Percentiles rank a stretch among this genome's conserved stretches.
Conservation (phyloP, 306 rosid genomes). For the Dalbergia cochinchinensis region DNA sequence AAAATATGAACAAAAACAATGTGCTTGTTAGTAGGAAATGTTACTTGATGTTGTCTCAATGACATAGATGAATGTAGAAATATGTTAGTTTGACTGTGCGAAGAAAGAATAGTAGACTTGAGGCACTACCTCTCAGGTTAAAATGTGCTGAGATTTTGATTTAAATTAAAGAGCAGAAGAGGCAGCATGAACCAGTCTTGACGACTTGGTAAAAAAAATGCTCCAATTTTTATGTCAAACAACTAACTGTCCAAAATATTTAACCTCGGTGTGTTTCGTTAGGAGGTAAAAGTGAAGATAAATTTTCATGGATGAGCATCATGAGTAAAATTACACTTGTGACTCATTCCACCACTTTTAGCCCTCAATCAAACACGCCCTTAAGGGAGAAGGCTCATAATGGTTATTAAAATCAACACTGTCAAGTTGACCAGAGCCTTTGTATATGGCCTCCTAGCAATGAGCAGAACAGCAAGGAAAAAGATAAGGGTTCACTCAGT, state of each 20-base stretch:
- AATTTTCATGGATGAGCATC: too few relatives aligned
- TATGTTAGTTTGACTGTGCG: neutral
- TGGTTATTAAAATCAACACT: neutral
- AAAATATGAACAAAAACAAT: neutral
- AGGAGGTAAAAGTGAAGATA: too few relatives aligned
- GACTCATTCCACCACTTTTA: too few relatives aligned
- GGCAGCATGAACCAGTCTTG: neutral
- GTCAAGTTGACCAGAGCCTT: neutral
- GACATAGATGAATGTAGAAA: slow-evolving; percentile 24
- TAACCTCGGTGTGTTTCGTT: neutral
- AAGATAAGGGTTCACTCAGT: neutral
- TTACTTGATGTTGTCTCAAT: neutral
- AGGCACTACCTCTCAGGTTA: neutral
- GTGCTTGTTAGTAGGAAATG: too few relatives aligned
- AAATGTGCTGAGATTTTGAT: neutral
- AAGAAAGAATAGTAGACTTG: neutral
- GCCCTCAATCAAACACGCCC: too few relatives aligned
- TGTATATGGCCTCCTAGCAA: neutral
- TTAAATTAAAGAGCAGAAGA: neutral
- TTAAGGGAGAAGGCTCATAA: neutral
- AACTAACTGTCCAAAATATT: neutral
- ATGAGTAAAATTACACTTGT: too few relatives aligned
- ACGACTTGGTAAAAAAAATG: neutral
- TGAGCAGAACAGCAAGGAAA: neutral
- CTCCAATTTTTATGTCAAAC: neutral